Evolutionary conservation across 2,329 filamentous ascomycete genomes (phyloP).

Genomic region (Ceratocystis papillata): DNA sequence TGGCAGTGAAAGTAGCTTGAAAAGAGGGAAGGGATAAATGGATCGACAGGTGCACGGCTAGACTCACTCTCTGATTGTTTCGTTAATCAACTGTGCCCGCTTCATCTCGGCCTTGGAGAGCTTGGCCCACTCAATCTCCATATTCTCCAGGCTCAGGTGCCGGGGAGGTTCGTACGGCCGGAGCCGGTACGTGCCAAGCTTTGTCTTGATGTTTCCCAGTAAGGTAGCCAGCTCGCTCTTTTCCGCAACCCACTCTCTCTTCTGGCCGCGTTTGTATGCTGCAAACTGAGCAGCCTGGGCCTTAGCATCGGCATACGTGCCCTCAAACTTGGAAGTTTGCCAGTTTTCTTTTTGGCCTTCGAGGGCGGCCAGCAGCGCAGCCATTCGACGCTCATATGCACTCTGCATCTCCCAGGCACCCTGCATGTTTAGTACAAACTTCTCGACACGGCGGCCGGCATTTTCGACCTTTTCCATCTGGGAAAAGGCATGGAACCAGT

Average conservation of each 20-base stretch:
- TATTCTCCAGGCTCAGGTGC: conserved; percentile 68
- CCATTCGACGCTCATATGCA: conserved; percentile 85
- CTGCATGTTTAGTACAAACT: conserved; percentile 98
- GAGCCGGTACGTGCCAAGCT: conserved; percentile 86
- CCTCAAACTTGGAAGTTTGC: conserved; percentile 72
- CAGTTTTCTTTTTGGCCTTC: conserved; percentile 62
- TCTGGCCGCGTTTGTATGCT: conserved; percentile 79
- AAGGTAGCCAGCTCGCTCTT: conserved; percentile 91
- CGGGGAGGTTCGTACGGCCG: conserved; percentile 81
- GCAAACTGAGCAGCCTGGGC: conserved; percentile 71
- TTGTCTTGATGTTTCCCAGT: conserved; percentile 97
- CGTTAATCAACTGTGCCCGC: conserved; percentile 88
- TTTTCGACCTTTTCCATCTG: conserved; percentile 99
- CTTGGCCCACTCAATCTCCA: conserved; percentile 71
- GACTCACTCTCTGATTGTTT: conserved; percentile 83
- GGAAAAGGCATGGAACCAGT: conserved; percentile 99
- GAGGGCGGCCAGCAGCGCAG: conserved; percentile 65
- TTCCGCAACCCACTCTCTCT: conserved; percentile 93
- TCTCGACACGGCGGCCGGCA: conserved; percentile 88
- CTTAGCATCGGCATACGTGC: conserved; percentile 88
- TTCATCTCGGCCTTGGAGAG: conserved; percentile 76
- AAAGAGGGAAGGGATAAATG: background rate
- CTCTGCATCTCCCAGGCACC: conserved; percentile 99
- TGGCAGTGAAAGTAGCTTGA: background rate
- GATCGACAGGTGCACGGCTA: too few relatives aligned